Conservation (phyloP, 495 filamentous ascomycete species). For the Astrocystis sublimbata region DNA sequence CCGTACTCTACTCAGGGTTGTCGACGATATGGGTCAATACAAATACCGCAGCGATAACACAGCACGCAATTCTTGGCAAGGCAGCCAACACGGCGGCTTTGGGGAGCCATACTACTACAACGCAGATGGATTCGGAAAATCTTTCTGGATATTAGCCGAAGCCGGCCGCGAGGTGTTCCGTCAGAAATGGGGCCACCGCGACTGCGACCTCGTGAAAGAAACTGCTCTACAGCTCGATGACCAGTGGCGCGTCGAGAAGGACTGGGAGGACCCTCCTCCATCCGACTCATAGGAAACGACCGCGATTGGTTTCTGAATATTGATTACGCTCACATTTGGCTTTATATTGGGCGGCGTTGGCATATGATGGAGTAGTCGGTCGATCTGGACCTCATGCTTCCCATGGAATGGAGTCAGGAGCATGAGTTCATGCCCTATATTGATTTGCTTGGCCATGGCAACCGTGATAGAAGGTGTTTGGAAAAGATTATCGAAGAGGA, state of each 20-base stretch:
- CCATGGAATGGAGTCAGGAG: neutral
- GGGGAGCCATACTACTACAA: constrained; percentile 58
- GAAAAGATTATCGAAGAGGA: neutral
- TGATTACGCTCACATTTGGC: constrained; percentile 8
- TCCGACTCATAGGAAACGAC: constrained; percentile 4
- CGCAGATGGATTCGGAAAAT: constrained; percentile 45
- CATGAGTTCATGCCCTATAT: neutral
- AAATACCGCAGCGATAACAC: constrained; percentile 41
- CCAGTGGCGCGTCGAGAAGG: constrained; percentile 36
- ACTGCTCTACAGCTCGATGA: constrained; percentile 31
- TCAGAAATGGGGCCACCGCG: constrained; percentile 35
- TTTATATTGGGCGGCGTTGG: constrained; percentile 14
- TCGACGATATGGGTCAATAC: constrained; percentile 41
- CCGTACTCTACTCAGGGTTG: constrained; percentile 34
- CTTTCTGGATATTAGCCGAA: constrained; percentile 35
- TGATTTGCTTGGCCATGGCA: neutral
- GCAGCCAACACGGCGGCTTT: constrained; percentile 48
- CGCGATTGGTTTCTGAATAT: neutral
- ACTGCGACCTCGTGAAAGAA: constrained; percentile 27
- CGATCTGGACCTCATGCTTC: neutral
- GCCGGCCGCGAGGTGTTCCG: constrained; percentile 34
- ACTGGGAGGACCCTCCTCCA: constrained; percentile 26
- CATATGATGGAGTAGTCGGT: neutral
- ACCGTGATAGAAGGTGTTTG: neutral
- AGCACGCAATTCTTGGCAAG: constrained; percentile 56